These are phyloP conservation scores for Penicillium egyptiacum DNA, from an alignment of 495 filamentous ascomycete species.

Conservation along the genomic window DNA sequence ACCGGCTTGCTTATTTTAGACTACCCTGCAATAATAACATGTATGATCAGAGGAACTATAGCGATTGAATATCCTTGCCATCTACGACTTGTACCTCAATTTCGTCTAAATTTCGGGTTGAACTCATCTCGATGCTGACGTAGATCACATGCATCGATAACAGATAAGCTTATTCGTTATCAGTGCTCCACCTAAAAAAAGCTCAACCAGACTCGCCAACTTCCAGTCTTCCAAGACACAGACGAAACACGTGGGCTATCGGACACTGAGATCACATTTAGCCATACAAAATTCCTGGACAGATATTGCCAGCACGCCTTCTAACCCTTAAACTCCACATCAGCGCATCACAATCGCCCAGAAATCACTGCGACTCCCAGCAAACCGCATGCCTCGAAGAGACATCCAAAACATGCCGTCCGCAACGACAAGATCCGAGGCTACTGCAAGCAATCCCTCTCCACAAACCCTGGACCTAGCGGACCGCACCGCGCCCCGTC, in stretches of 20 bases:
- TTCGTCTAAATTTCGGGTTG: neutral
- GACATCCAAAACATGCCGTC: neutral
- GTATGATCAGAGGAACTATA: constrained; percentile 11
- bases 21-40: constrained; percentile 5
- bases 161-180: constrained; percentile 21
- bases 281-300: neutral
- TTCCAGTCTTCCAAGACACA: constrained; percentile 2
- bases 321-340: neutral
- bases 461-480: constrained; percentile 16
- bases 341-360: neutral
- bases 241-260: neutral
- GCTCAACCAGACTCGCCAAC: constrained; percentile 23
- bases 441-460: neutral
- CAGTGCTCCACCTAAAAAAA: constrained; percentile 30
- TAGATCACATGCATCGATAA: constrained; percentile 17
- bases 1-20: neutral
- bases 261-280: neutral
- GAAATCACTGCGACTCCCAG: constrained; percentile 8
- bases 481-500: constrained; percentile 5
- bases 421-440: neutral
- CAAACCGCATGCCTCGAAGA: neutral
- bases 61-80: neutral
- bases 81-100: neutral
- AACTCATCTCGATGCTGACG: too few species aligned
- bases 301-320: neutral